Evolutionary conservation across 2,329 filamentous ascomycete genomes (phyloP), one percentile per base, ranked within the genome.

Genomic region (Neopestalotiopsis clavispora): DNA sequence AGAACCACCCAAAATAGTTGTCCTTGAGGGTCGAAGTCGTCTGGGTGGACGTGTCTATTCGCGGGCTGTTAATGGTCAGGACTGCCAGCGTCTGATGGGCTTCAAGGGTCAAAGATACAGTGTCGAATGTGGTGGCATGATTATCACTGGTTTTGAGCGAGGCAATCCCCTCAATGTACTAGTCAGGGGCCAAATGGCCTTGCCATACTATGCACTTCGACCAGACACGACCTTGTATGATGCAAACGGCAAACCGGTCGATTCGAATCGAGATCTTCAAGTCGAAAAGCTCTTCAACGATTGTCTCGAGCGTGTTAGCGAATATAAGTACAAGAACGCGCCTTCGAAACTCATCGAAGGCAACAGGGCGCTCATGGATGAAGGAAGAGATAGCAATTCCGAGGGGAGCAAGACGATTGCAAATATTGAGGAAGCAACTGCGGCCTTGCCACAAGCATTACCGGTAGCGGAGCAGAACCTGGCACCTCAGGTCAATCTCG

Each of bases 81-180:
- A 78, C 80, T 84, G 68, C 77, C 84, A 76, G 80, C 82, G 72
- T 74, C 89, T 77, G 81, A 85, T 77, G 75, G 84, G 72, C 77
- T 80, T 88, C 86, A 78, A 87, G 81, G 86, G 84, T 9, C 87
- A 85, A 70, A 84, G 89, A 65, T 92, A 92, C 76, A 98, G 95
- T 23, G 96, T 94, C 40, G 96, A 99, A 79, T 97, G 98, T 91
- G 96, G 96, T 34, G 96, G 95, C 67, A 97, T 99, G 86, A 98
- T 99, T 70, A 94, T 99, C 70, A 98, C 97, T 42, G 96, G 96
- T 0, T 99, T 98, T 78, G 94, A 98, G 73, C 90, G 94, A 72
- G 97, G 97, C 20, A 99, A 99, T 75, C 96, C 96, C 4, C 83
- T 99, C 74, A 97, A 98, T 78, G 89, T 95, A 63, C 90, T 99